These are phyloP conservation scores for Acer yangbiense DNA, from an alignment of 345 rosid genomes.

Conservation along the genomic window DNA sequence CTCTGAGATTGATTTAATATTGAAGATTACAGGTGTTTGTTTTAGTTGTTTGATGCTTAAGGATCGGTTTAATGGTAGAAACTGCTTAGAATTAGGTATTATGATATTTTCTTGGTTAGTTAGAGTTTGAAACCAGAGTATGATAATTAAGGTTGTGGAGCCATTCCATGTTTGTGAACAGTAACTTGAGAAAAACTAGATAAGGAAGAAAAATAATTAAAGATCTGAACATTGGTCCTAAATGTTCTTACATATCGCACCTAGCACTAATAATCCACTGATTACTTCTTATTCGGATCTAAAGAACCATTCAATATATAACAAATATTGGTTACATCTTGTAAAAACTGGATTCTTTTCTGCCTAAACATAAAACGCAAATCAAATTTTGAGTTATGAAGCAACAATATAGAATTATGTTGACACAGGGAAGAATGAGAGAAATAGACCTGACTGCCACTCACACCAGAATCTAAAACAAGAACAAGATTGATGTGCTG, in stretches of 20 bases:
- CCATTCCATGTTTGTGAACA: background rate
- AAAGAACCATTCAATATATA: background rate
- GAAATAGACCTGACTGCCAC: no score
- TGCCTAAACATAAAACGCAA: background rate
- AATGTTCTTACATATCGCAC: background rate
- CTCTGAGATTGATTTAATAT: background rate
- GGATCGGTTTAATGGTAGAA: background rate
- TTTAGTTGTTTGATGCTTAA: background rate
- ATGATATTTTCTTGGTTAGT: background rate
- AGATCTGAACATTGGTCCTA: background rate
- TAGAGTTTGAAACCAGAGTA: background rate
- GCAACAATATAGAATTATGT: no score
- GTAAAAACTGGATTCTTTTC: background rate
- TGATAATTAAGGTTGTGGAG: background rate
- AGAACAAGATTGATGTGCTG: no score
- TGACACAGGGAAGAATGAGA: no score
- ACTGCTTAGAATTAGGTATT: background rate
- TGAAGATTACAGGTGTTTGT: background rate
- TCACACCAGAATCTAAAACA: no score
- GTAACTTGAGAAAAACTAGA: background rate
- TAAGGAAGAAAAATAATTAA: background rate
- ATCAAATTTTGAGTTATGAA: no score
- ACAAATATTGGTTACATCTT: background rate
- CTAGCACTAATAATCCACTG: background rate
- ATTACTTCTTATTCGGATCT: background rate